Conservation (phyloP, 2,329 filamentous ascomycete genomes). For the Penicillium sp. region DNA sequence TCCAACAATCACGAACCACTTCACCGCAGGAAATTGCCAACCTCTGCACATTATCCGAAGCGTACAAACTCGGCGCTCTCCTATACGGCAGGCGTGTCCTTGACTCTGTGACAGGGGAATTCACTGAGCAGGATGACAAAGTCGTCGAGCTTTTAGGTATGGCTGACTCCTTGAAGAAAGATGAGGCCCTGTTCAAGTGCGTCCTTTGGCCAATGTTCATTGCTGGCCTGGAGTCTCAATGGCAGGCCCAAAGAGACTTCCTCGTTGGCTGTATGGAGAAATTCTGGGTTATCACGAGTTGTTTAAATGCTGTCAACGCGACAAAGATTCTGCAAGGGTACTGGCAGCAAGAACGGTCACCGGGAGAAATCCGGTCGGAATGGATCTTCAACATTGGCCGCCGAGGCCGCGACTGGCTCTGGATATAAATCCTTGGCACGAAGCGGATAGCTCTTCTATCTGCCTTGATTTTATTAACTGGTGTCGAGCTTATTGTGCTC, state of each 20-base stretch:
- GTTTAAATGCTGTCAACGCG: slow-evolving; percentile 35
- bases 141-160: slow-evolving; percentile 25
- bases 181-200: slow-evolving; percentile 32
- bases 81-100: slow-evolving; percentile 34
- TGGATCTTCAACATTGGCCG: slow-evolving; percentile 11
- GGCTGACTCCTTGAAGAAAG: slow-evolving; percentile 24
- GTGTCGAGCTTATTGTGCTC: neutral
- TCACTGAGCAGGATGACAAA: slow-evolving; percentile 17
- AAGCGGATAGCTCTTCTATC: neutral
- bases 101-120: slow-evolving; percentile 20
- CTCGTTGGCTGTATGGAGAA: slow-evolving; percentile 25
- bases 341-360: neutral
- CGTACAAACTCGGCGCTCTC: slow-evolving; percentile 30
- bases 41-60: slow-evolving; percentile 27
- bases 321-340: slow-evolving; percentile 24
- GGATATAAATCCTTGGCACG: slow-evolving; percentile 14
- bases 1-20: slow-evolving; percentile 16
- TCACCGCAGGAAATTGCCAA: slow-evolving; percentile 14
- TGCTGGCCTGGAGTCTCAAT: slow-evolving; percentile 31
- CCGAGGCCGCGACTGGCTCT: slow-evolving; percentile 31
- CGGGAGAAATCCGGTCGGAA: neutral
- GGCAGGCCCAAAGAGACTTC: slow-evolving; percentile 22
- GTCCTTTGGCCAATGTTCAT: slow-evolving; percentile 37
- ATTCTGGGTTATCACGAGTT: slow-evolving; percentile 32
- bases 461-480: neutral